Percentiles rank a stretch among this genome's conserved stretches.
Conservation (phyloP, 2,329 filamentous ascomycete genomes). For the Ploettnerulaceae sp. region DNA sequence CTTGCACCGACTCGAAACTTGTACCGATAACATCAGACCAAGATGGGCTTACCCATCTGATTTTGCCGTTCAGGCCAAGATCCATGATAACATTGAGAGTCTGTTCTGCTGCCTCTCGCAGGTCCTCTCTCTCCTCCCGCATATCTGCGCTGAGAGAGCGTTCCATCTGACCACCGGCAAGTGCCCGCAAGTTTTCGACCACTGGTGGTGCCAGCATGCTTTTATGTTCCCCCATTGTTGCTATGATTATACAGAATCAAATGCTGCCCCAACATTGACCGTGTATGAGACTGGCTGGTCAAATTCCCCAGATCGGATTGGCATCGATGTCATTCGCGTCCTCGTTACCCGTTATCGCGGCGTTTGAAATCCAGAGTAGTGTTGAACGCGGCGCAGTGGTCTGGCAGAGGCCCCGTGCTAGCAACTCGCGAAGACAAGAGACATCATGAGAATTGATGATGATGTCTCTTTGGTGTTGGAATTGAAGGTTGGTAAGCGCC, state of each 20-base stretch:
- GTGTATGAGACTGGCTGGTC: conserved; percentile 11
- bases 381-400: conserved; percentile 12
- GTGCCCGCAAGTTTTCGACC: conserved; percentile 30
- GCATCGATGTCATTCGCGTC: conserved; percentile 24
- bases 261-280: conserved; percentile 29
- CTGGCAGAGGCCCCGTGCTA: conserved; percentile 24
- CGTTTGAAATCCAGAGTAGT: conserved; percentile 14
- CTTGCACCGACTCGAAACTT: conserved; percentile 64
- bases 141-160: conserved; percentile 81
- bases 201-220: conserved; percentile 33
- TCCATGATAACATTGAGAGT: conserved; percentile 96
- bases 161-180: conserved; percentile 45
- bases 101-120: conserved; percentile 93
- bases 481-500: conserved; percentile 12
- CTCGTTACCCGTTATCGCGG: conserved; percentile 15
- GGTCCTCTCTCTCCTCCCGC: conserved; percentile 84
- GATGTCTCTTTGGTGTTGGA: conserved; percentile 28
- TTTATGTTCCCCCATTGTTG: conserved; percentile 24
- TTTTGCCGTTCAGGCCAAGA: conserved; percentile 80
- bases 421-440: conserved; percentile 20
- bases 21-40: conserved; percentile 93
- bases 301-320: conserved; percentile 5
- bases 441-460: conserved; percentile 30
- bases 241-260: conserved; percentile 26
- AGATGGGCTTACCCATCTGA: conserved; percentile 94